These are phyloP conservation scores for Euphorbia tirucalli DNA, from an alignment of 345 rosid species.

Conservation along the genomic window DNA sequence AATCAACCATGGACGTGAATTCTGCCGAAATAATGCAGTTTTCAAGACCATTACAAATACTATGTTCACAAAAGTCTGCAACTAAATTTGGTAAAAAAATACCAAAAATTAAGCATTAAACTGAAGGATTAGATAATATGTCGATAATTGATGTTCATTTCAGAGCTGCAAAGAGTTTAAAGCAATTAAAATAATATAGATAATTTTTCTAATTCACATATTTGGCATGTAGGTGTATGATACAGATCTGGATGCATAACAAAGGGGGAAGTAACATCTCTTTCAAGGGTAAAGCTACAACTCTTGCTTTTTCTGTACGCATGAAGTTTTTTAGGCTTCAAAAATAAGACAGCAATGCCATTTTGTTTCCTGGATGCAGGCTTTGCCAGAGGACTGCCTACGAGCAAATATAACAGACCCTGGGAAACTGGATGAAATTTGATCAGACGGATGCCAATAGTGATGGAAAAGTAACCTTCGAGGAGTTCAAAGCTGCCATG, in stretches of 20 bases:
- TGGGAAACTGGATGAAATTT: slow-evolving; percentile 62
- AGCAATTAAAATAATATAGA: not conserved
- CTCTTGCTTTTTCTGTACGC: not conserved
- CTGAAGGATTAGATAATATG: not conserved
- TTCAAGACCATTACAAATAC: no score
- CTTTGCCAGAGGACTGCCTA: slow-evolving; percentile 38
- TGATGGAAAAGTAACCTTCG: slow-evolving; percentile 48
- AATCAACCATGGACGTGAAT: no score
- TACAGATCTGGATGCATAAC: slow-evolving; percentile 53
- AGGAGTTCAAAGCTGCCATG: slow-evolving; percentile 73
- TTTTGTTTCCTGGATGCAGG: not conserved
- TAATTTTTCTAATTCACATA: not conserved
- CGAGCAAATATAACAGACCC: slow-evolving; percentile 56
- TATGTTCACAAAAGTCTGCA: no score
- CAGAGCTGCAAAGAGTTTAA: not conserved
- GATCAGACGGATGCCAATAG: slow-evolving; percentile 53
- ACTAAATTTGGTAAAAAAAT: no score
- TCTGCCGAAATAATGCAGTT: no score
- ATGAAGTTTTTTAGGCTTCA: not conserved
- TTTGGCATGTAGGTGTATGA: slow-evolving; percentile 54
- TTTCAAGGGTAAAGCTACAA: slow-evolving; percentile 43
- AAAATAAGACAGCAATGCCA: not conserved
- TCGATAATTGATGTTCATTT: no score
- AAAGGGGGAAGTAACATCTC: slow-evolving; percentile 64
- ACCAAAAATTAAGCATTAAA: not conserved